Conservation (phyloP, 139 green algal species). For the Asterochloris sp. region DNA sequence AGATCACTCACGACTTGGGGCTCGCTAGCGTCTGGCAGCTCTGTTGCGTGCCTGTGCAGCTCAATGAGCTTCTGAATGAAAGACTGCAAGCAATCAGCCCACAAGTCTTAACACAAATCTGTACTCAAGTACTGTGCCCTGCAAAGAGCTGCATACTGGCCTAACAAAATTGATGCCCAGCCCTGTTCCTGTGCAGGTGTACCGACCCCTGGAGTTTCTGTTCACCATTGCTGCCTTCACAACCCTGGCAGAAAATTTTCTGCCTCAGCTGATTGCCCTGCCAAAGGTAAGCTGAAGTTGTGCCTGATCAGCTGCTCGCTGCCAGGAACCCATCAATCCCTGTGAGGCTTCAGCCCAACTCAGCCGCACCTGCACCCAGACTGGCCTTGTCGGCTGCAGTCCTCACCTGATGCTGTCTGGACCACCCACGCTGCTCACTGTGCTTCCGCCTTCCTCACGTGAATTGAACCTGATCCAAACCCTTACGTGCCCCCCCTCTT, state of each 20-base stretch:
- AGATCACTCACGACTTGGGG: too few species aligned
- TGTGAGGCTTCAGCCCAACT: background rate
- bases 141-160: too few species aligned
- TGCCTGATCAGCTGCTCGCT: background rate
- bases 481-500: background rate
- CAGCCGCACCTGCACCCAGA: background rate
- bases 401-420: background rate
- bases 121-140: too few species aligned
- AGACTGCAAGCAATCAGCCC: too few species aligned
- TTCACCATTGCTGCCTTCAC: constrained; percentile 83
- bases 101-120: too few species aligned
- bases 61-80: too few species aligned
- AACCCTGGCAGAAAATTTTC: constrained; percentile 81
- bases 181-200: constrained; percentile 55
- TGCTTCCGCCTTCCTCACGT: background rate
- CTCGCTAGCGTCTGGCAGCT: too few species aligned
- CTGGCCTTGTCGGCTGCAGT: background rate
- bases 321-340: background rate
- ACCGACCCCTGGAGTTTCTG: constrained; percentile 86
- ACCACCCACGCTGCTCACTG: background rate
- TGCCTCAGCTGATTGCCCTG: constrained; percentile 80
- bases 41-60: too few species aligned
- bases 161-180: too few species aligned
- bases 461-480: too few species aligned
- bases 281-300: constrained; percentile 43